phyloP scores from a whole-genome alignment of 305 asterid species.

The Fraxinus baroniana region DNA sequence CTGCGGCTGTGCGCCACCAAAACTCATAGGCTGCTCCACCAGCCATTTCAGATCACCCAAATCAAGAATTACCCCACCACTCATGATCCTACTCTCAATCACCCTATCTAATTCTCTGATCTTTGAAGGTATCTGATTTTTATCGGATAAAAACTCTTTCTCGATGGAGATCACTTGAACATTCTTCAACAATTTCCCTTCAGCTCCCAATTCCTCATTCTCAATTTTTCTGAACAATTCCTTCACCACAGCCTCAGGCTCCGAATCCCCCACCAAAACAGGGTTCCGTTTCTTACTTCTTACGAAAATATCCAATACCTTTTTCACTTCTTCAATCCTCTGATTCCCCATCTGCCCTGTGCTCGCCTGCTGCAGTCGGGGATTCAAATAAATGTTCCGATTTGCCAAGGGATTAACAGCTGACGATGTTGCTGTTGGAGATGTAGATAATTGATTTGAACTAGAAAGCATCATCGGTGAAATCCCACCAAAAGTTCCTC shows the following conservation, averaged over 20 bases:
- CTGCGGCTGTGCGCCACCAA: conserved; percentile 32
- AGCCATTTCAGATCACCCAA: conserved; percentile 96
- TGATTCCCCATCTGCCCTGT: conserved; percentile 30
- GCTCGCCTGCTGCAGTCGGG: conserved; percentile 43
- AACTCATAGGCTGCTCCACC: conserved; percentile 60
- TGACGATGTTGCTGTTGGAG: conserved; percentile 14
- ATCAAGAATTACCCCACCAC: conserved; percentile 69
- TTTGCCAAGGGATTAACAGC: conserved; percentile 24
- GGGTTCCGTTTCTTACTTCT: conserved; percentile 69
- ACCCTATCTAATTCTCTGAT: conserved; percentile 53
- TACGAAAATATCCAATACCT: conserved; percentile 58
- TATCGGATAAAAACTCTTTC: conserved; percentile 48
- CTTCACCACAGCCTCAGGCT: conserved; percentile 63
- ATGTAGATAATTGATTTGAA: conserved; percentile 26
- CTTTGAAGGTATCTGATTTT: conserved; percentile 40
- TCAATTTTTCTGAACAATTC: conserved; percentile 57
- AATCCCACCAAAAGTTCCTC: conserved; percentile 36
- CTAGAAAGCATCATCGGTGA: conserved; percentile 37
- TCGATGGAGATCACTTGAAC: conserved; percentile 51
- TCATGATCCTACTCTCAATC: conserved; percentile 44
- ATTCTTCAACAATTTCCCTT: conserved; percentile 38
- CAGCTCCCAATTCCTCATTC: conserved; percentile 43
- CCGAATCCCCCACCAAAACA: conserved; percentile 72
- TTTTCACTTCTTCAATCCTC: conserved; percentile 58
- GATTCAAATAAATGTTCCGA: conserved; percentile 59